Conservation (phyloP, 148 eudicot genomes). For the Fallopia convolvulus region DNA sequence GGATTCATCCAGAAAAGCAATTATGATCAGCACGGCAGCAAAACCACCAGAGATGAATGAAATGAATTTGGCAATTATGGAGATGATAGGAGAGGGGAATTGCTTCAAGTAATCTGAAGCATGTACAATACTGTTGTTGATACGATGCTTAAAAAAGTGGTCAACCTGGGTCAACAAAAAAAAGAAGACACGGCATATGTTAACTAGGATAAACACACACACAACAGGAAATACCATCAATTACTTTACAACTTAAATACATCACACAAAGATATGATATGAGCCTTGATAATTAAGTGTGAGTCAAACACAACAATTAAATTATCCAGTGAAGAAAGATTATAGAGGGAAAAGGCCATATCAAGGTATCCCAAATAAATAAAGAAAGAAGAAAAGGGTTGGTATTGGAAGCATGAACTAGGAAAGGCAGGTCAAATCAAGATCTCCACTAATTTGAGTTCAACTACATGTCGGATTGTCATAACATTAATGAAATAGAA, state of each 20-base stretch:
- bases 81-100: slow-evolving; percentile 80
- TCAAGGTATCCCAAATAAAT: neutral
- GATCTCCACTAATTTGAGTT: neutral
- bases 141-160: slow-evolving; percentile 88
- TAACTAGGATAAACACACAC: neutral
- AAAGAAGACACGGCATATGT: neutral
- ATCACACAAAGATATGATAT: neutral
- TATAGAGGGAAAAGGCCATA: neutral
- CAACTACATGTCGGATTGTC: neutral
- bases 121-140: slow-evolving; percentile 60
- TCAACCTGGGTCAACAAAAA: slow-evolving; percentile 50
- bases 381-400: neutral
- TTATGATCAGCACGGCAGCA: slow-evolving; percentile 88
- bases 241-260: neutral
- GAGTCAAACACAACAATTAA: neutral
- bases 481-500: neutral
- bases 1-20: slow-evolving; percentile 90
- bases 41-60: slow-evolving; percentile 90
- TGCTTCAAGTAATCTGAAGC: slow-evolving; percentile 93
- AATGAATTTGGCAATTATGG: slow-evolving; percentile 78
- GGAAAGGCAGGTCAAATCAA: neutral
- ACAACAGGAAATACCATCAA: neutral
- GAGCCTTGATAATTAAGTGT: neutral
- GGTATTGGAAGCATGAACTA: neutral
- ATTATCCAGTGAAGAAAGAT: neutral